These are phyloP conservation scores for Chaetomium globosum DNA, from an alignment of 2,329 filamentous ascomycete species.

Conservation along the genomic window DNA sequence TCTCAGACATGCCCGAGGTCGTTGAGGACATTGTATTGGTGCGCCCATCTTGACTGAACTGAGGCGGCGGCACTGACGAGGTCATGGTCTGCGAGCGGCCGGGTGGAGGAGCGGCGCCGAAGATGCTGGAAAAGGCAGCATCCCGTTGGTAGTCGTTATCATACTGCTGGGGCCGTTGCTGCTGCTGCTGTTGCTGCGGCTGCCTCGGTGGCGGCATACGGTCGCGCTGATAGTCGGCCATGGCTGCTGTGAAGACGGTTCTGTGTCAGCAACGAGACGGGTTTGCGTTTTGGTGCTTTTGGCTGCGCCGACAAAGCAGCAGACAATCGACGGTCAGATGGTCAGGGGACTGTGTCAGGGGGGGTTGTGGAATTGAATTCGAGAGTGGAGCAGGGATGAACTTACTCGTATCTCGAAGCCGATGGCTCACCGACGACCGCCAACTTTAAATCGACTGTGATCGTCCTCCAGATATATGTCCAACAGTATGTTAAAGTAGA, in stretches of 20 bases:
- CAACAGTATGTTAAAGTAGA: conserved; percentile 1
- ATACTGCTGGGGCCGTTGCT: conserved; percentile 48
- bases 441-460: conserved; percentile 3
- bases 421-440: conserved; percentile 29
- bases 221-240: conserved; percentile 63
- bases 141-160: conserved; percentile 73
- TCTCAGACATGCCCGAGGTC: conserved; percentile 55
- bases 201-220: conserved; percentile 47
- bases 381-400: conserved; percentile 33
- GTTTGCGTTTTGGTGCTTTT: neutral
- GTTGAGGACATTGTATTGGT: conserved; percentile 75
- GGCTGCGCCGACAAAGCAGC: conserved; percentile 7
- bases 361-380: conserved; percentile 28
- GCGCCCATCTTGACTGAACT: conserved; percentile 63
- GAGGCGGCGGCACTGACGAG: conserved; percentile 63
- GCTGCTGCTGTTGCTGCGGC: conserved; percentile 43
- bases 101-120: conserved; percentile 80
- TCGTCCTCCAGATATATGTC: conserved; percentile 13
- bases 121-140: conserved; percentile 94
- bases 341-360: conserved; percentile 15
- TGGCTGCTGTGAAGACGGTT: conserved; percentile 45
- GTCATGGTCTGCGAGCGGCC: conserved; percentile 96
- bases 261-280: conserved; percentile 20
- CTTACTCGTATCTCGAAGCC: conserved; percentile 32
- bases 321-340: conserved; percentile 18